Base-by-base conservation (phyloP, 805 yeast genomes). In the Kazachstania taianensis region DNA sequence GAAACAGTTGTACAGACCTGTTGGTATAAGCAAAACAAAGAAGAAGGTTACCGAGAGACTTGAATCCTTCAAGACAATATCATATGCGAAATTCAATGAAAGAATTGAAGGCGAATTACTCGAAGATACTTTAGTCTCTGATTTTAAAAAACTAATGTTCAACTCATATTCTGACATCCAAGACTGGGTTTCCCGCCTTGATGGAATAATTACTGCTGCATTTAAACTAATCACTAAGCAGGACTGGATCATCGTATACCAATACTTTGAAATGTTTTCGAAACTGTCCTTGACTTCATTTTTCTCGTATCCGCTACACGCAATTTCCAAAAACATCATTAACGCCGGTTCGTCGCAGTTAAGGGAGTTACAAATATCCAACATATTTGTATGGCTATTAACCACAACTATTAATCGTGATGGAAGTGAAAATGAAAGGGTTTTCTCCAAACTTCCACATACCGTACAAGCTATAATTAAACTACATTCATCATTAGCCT, bases 161-260 rank as follows among this genome's bases (percentile, higher is more conserved):
- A 39, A 46, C 16, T 36, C 48, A 12, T 50, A 50, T 27, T 59
- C 62, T 20, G 71, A 65, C 25, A 69, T 85, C 40, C 78, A 78
- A 40, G 61, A 65, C 33, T 80, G 83, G 58, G 65, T 84, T 16
- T 70, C 69, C 37, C 69, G 70, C 31, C 56, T 87, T 40, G 89
- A 87, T 57, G 62, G 66, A 13, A 62, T 83, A 5, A 67, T 82
- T 19, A 63, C 70, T 2, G 69, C 71, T 3, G 65, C 79, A 22
- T 76, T 79, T 51, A 63, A 42, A 12, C 36, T 54, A 17, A 47
- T 48, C 3, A 68, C 74, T 9, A 56, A 75, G 9, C 72, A 71
- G 41, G 94, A 87, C 47, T 89, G 96, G 96, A 65, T 84, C 35
- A 69, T 70, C 37, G 72, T 79, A 3, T 81, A 73, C 53, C 89